These are phyloP conservation scores for Agaricales sp. DNA, from an alignment of 1,284 basidiomycete genomes.

Conservation along the genomic window DNA sequence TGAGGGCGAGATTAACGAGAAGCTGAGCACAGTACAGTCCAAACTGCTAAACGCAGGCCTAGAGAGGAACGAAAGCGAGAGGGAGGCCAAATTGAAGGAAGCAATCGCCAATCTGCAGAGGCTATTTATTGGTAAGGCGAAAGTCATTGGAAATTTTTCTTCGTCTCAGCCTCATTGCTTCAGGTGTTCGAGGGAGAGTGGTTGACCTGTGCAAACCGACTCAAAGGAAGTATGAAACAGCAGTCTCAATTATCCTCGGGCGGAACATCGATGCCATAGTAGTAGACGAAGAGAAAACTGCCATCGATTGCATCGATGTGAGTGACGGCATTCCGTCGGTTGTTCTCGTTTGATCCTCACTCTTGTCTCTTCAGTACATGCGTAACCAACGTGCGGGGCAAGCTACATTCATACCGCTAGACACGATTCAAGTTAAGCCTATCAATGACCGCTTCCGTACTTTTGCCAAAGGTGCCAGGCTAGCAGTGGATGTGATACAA, in stretches of 20 bases:
- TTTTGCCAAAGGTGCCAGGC: constrained; percentile 82
- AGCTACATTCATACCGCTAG: constrained; percentile 95
- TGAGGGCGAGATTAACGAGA: constrained; percentile 86
- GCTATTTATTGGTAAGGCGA: constrained; percentile 80
- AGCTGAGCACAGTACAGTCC: constrained; percentile 73
- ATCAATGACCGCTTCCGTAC: constrained; percentile 92
- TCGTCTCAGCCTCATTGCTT: not conserved
- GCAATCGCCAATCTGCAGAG: constrained; percentile 76
- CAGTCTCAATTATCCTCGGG: constrained; percentile 92
- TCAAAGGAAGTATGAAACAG: constrained; percentile 85
- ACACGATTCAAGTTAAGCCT: constrained; percentile 90
- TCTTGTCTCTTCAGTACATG: constrained; percentile 59
- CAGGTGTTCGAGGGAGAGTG: constrained; percentile 84
- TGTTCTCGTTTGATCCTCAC: not conserved
- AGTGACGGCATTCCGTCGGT: constrained; percentile 10
- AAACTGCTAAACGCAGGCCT: constrained; percentile 85
- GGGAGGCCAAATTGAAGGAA: constrained; percentile 80
- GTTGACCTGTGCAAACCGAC: constrained; percentile 92
- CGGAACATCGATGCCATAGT: constrained; percentile 94
- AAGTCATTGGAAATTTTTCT: no score
- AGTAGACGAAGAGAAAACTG: constrained; percentile 93
- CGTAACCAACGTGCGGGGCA: constrained; percentile 90
- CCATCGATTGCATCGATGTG: constrained; percentile 95
- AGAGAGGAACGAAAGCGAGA: constrained; percentile 79
- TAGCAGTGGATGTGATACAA: constrained; percentile 92